Evolutionary conservation across 257 asterid genomes (phyloP), one percentile per base, ranked within the genome.

Genomic region (Osmanthus fragrans): DNA sequence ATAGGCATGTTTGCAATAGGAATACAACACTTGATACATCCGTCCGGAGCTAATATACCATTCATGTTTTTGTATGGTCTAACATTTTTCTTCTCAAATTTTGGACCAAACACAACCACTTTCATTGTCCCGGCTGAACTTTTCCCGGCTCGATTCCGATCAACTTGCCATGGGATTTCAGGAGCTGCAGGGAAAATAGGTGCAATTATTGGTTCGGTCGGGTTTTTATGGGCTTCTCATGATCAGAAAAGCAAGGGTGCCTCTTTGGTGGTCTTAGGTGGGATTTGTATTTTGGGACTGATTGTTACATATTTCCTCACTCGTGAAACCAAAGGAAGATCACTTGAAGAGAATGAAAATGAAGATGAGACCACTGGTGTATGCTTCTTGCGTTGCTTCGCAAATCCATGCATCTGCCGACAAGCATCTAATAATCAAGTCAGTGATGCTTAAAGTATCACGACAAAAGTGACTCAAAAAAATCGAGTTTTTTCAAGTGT

Each of bases 101-200:
- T 90, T 12, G 94, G 94, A 3, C 94, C 94, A 0, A 86, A 90
- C 56, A 85, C 90, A 5, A 90, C 92, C 39, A 90, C 91, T 6
- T 86, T 88, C 74, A 85, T 90, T 0, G 83, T 88, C 0, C 94
- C 92, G 0, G 92, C 92, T 0, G 91, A 90, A 72, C 88, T 90
- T 39, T 90, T 90, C 27, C 95, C 95, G 0, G 87, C 92, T 2
- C 78, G 95, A n/a, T 84, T 90, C 71, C 77, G 90, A 13, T 69
- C 90, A 8, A 90, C 89, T 4, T 89, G 92, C 40, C 90, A 87
- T 23, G 92, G 90, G 0, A 80, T 89, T 6, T 76, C 87, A 0
- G 94, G 87, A 9, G 90, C 94, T 4, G 78, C 75, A 0, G 92
- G 90, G 19, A 89, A 89, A 66, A 47, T 80, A 7, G 89, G 94